These are phyloP conservation scores for Ormosia emarginata DNA, from an alignment of 306 rosid genomes.

Conservation along the genomic window DNA sequence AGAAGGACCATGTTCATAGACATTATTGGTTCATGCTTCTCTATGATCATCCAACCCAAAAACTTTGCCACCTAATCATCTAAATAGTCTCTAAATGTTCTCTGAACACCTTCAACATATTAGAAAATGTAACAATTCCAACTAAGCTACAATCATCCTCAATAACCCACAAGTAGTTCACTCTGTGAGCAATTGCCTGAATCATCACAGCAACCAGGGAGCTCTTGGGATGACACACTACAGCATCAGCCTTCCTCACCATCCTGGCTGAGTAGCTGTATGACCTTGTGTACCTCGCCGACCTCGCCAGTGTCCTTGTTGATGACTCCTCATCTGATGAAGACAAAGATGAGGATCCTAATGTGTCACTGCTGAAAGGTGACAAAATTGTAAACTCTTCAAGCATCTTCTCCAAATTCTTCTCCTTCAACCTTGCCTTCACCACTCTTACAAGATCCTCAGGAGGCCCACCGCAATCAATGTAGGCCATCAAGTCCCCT, in stretches of 20 bases:
- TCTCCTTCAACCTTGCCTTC: constrained; percentile 61
- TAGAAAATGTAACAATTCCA: constrained; percentile 82
- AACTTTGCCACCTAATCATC: not conserved
- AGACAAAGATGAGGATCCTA: constrained; percentile 24
- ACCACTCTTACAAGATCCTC: constrained; percentile 70
- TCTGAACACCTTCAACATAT: constrained; percentile 75
- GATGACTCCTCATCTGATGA: constrained; percentile 87
- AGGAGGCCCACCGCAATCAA: constrained; percentile 88
- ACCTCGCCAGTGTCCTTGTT: constrained; percentile 25
- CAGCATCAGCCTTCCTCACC: constrained; percentile 82
- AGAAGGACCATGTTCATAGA: constrained; percentile 16
- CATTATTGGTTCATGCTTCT: constrained; percentile 1
- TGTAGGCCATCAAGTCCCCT: constrained; percentile 92
- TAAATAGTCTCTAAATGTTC: constrained; percentile 51
- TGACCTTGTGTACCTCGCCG: constrained; percentile 60
- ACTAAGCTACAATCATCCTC: constrained; percentile 85
- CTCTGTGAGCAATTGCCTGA: constrained; percentile 96
- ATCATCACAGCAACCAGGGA: constrained; percentile 91
- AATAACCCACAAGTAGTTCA: constrained; percentile 87
- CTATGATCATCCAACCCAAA: constrained; percentile 20
- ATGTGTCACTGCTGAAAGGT: not conserved
- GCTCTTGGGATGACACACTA: constrained; percentile 88
- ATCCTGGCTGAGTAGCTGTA: constrained; percentile 78
- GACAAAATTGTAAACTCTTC: constrained; percentile 52
- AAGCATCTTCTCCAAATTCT: constrained; percentile 56